These are phyloP conservation scores for Pleodorina starrii DNA, from an alignment of 139 green algal genomes.

Conservation along the genomic window DNA sequence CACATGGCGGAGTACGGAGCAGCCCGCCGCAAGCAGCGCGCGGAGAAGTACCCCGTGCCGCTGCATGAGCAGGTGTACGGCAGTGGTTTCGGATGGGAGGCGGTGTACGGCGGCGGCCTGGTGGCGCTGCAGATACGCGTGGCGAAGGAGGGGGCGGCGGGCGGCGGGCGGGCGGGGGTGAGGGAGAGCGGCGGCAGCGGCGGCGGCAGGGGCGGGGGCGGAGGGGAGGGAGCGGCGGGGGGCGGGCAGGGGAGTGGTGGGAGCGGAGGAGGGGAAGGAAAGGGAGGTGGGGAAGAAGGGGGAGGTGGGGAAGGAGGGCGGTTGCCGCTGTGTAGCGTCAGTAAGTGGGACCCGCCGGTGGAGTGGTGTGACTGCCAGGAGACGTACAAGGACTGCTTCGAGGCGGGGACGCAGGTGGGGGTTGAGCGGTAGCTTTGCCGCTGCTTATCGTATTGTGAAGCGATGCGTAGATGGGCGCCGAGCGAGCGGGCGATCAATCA, in stretches of 20 bases:
- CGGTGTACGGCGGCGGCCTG: not conserved
- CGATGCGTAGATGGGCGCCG: too few species aligned
- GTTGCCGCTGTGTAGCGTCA: constrained; percentile 31
- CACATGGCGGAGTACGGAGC: constrained; percentile 24
- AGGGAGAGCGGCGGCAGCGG: not conserved
- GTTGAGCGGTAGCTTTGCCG: too few species aligned
- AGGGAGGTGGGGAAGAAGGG: too few species aligned
- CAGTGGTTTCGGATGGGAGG: not conserved
- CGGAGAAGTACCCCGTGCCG: not conserved
- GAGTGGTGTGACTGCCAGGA: not conserved
- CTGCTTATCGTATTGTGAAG: too few species aligned
- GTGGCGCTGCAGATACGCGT: not conserved
- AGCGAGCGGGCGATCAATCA: too few species aligned
- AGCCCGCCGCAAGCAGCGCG: not conserved
- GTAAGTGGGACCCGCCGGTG: not conserved
- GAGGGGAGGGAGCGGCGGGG: not conserved
- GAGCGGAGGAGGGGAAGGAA: too few species aligned
- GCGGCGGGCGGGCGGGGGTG: not conserved
- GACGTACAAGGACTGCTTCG: not conserved
- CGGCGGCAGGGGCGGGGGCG: too few species aligned
- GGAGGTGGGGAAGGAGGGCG: not conserved
- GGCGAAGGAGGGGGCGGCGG: not conserved
- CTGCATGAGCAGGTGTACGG: not conserved
- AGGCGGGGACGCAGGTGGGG: not conserved
- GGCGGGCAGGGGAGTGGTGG: too few species aligned